A percentile compares a stretch with the other conserved stretches of the same genome.
Conservation (phyloP, 495 filamentous ascomycete species). For the Cercophora sp. region DNA sequence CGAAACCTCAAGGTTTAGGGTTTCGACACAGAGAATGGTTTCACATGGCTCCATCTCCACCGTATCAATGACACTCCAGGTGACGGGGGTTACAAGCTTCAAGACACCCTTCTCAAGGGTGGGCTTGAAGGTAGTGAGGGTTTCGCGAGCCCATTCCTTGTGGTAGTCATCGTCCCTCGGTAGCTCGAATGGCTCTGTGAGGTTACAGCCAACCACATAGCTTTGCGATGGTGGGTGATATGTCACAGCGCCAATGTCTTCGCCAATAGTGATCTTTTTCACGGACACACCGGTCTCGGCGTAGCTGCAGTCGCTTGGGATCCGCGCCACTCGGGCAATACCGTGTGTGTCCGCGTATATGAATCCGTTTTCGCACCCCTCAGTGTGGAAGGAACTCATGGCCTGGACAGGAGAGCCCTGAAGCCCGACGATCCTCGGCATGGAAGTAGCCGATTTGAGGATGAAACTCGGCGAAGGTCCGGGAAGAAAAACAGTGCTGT, state of each 20-base stretch:
- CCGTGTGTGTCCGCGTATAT: conserved; percentile 69
- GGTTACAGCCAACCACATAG: conserved; percentile 73
- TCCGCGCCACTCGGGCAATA: conserved; percentile 60
- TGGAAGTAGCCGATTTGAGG: conserved; percentile 67
- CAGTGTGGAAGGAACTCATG: conserved; percentile 67
- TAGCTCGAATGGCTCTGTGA: conserved; percentile 65
- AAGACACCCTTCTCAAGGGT: conserved; percentile 61
- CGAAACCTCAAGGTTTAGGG: conserved; percentile 80
- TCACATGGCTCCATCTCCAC: conserved; percentile 68
- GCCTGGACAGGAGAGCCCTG: conserved; percentile 59
- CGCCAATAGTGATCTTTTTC: conserved; percentile 61
- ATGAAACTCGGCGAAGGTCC: conserved; percentile 75
- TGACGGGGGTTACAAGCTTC: conserved; percentile 69
- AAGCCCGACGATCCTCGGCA: conserved; percentile 69
- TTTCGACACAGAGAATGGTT: conserved; percentile 73
- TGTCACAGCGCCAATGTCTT: conserved; percentile 67
- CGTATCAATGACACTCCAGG: conserved; percentile 72
- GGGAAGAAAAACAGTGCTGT: conserved; percentile 74
- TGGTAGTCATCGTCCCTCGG: conserved; percentile 81
- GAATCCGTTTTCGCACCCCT: conserved; percentile 74
- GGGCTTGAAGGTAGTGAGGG: conserved; percentile 59
- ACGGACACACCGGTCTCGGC: conserved; percentile 66
- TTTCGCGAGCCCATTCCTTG: conserved; percentile 72
- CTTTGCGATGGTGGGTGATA: conserved; percentile 70
- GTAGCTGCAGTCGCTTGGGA: conserved; percentile 61